A percentile compares a stretch with the other conserved stretches of the same genome.
phyloP scores from a whole-genome alignment of 768 basidiomycete genomes.

The Trametes cinnabarina region DNA sequence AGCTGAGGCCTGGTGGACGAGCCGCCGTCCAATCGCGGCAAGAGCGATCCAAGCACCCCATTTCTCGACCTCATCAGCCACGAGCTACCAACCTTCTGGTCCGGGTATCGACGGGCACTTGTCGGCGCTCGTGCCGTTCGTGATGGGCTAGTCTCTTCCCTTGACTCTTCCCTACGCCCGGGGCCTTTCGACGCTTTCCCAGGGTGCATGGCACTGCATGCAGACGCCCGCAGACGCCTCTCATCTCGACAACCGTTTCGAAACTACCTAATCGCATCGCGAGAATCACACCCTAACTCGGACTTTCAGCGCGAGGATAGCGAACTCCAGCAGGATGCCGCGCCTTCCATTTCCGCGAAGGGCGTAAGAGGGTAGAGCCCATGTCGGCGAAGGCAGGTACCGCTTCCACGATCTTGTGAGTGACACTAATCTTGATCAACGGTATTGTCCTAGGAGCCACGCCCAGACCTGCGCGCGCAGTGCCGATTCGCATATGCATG shows the following conservation, averaged over 20 bases:
- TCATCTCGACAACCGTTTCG: neutral
- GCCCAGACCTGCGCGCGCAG: neutral
- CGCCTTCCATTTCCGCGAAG: constrained; percentile 16
- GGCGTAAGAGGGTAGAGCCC: neutral
- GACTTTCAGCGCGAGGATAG: neutral
- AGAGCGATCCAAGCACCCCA: constrained; percentile 4
- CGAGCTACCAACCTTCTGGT: constrained; percentile 17
- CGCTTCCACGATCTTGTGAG: constrained; percentile 17
- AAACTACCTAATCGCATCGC: constrained; percentile 5
- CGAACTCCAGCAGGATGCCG: neutral
- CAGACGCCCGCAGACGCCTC: neutral
- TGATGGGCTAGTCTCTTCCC: neutral
- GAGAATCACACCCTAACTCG: neutral
- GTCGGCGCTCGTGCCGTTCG: constrained; percentile 1
- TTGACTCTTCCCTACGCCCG: neutral
- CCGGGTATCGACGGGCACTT: constrained; percentile 10
- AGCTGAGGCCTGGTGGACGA: neutral
- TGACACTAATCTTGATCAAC: constrained; percentile 14
- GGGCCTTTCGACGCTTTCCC: neutral
- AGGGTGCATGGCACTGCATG: neutral
- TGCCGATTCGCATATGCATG: neutral
- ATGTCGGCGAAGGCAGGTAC: constrained; percentile 13
- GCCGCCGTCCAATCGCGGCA: constrained; percentile 6
- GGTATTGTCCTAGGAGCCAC: neutral
- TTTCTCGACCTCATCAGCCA: constrained; percentile 5